Evolutionary conservation across 1,139 yeast genomes (phyloP), one percentile per base, ranked within the genome.

Genomic region (Geotrichum bryndzae): DNA sequence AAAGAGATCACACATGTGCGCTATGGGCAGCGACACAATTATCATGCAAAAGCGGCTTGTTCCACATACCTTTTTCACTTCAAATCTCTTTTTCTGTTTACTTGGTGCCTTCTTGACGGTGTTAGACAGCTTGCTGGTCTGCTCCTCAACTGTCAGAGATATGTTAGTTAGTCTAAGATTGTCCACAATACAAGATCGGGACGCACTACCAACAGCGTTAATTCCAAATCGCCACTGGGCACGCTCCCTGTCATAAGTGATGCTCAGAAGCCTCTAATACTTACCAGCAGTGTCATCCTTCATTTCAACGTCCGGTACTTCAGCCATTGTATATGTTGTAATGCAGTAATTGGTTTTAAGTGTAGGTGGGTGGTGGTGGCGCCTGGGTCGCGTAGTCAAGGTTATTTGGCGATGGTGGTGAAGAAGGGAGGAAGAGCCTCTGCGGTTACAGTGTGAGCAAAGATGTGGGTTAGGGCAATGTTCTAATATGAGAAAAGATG

Each of bases 1-100:
- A 15, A 15, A 33, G 50, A 23, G 38, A 25, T 11, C 15, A 25
- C 27, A 50, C 13, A 22, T 23, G 15, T 13, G 54, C 25, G 41
- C 29, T 33, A 56, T 15, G 4, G 54, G 1, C 31, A 13, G n/a
- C 15, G 18, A 29, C 33, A 29, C 1, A 15, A 23, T 8, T n/a
- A 41, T 7, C n/a, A 5, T n/a, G 18, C 7, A 29, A 29, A 7
- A 29, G 8, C 8, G 10, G 33, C 8, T 41, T 41, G 48, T n/a
- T 41, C 4, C 35, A 60, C 70, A 18, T 63, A 74, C 77, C 69
- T 86, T 87, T 70, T 85, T 84, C 57, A 87, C 85, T 69, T 87
- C 90, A 68, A 87, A 86, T 68, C 86, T 79, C 72, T 82, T 84
- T 76, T 80, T 79, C 56, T 71, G 67, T 65, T 69, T 68, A 60